These are phyloP conservation scores for Telopea speciosissima DNA, from an alignment of 177 flowering plant genomes.

Conservation along the genomic window DNA sequence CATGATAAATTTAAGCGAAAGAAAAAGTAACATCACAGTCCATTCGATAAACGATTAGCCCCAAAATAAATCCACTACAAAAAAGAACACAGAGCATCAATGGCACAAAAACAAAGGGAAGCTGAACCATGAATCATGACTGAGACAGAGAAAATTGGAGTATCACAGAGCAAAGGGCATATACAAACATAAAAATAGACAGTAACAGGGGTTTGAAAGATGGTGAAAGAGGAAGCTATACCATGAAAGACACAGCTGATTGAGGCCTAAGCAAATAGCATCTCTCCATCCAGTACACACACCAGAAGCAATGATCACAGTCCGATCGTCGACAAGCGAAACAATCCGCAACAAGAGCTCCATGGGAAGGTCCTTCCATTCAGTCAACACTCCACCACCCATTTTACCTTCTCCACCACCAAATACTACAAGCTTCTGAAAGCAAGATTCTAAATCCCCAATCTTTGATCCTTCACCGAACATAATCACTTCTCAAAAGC, in stretches of 20 bases:
- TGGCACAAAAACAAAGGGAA: not conserved
- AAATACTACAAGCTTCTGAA: conserved; percentile 36
- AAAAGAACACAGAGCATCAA: not conserved
- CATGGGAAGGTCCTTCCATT: conserved; percentile 97
- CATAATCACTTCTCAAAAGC: conserved; percentile 17
- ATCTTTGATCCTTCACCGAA: conserved; percentile 26
- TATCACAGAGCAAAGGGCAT: not conserved
- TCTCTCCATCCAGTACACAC: conserved; percentile 98
- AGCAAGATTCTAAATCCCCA: conserved; percentile 37
- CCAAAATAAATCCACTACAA: too few relatives aligned
- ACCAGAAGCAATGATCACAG: conserved; percentile 69
- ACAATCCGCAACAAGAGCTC: conserved; percentile 82
- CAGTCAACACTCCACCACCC: conserved; percentile 34
- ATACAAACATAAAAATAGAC: not conserved
- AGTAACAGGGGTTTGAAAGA: not conserved
- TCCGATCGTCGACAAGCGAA: conserved; percentile 75
- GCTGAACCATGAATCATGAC: too few relatives aligned
- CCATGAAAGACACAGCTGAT: conserved; percentile 80
- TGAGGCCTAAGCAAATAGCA: conserved; percentile 69
- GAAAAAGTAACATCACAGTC: too few relatives aligned
- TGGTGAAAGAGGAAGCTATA: conserved; percentile 17
- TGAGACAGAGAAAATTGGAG: not conserved
- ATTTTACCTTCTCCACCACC: conserved; percentile 25
- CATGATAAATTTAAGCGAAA: too few relatives aligned
- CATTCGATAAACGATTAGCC: too few relatives aligned